These are phyloP conservation scores for Scenedesmus sp. DNA, from an alignment of 163 green algal species.

Conservation along the genomic window DNA sequence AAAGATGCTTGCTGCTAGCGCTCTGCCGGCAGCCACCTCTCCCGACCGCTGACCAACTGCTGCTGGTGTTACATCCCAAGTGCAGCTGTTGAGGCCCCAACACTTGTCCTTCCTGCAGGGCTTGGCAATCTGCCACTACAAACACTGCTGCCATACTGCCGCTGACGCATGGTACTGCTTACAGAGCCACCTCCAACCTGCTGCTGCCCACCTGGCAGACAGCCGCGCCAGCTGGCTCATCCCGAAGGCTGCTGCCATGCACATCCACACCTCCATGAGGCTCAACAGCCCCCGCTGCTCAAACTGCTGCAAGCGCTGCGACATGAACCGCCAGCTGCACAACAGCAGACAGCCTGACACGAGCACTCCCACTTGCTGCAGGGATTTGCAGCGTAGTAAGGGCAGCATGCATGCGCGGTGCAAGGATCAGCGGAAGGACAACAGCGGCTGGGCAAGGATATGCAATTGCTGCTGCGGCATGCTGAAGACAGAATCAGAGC, in stretches of 20 bases:
- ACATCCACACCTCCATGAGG: slow-evolving; percentile 41
- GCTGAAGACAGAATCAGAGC: neutral
- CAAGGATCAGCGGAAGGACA: neutral
- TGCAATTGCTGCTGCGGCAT: neutral
- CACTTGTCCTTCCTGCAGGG: too few relatives aligned
- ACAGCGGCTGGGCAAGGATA: neutral
- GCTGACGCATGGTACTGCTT: too few relatives aligned
- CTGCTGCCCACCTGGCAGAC: slow-evolving; percentile 6
- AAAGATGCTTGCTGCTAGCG: too few relatives aligned
- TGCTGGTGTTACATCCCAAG: neutral
- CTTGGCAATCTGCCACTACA: neutral
- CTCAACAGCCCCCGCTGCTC: neutral
- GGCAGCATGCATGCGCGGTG: neutral
- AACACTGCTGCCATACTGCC: slow-evolving; percentile 7
- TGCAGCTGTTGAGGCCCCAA: neutral
- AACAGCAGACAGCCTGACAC: slow-evolving; percentile 45
- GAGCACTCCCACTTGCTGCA: slow-evolving; percentile 36
- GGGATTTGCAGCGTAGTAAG: neutral
- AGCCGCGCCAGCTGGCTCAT: neutral
- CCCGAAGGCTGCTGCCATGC: neutral
- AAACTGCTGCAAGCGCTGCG: neutral
- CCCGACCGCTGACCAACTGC: neutral
- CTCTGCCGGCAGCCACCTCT: neutral
- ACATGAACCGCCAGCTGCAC: slow-evolving; percentile 41
- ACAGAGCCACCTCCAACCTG: too few relatives aligned